These are phyloP conservation scores for Neurospora sublineolata DNA, from an alignment of 495 filamentous ascomycete genomes.

Conservation along the genomic window DNA sequence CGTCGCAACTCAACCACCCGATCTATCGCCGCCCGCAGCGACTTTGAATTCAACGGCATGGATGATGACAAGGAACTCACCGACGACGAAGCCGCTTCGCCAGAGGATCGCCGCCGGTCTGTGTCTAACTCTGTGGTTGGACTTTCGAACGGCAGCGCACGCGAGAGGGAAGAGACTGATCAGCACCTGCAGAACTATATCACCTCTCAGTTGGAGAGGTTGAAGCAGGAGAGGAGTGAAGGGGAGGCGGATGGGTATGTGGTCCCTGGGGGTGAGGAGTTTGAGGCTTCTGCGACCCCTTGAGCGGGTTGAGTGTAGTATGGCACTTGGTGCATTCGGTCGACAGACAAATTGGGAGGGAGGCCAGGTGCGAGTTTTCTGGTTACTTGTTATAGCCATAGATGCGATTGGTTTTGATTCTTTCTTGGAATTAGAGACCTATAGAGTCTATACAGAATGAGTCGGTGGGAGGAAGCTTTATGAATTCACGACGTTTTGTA, in stretches of 20 bases:
- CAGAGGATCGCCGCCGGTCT: conserved; percentile 22
- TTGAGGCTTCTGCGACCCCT: conserved; percentile 34
- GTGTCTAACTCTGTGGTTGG: conserved; percentile 12
- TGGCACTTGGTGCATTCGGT: background rate
- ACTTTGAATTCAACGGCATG: conserved; percentile 47
- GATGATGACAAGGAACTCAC: conserved; percentile 19
- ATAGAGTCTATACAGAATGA: background rate
- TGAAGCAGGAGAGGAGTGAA: conserved; percentile 29
- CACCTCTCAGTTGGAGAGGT: conserved; percentile 52
- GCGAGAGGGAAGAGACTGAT: conserved; percentile 44
- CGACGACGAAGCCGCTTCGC: conserved; percentile 18
- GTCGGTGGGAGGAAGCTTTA: background rate
- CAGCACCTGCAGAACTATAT: conserved; percentile 61
- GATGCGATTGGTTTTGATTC: background rate
- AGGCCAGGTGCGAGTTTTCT: background rate
- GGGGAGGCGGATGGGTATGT: conserved; percentile 17
- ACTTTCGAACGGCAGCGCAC: background rate
- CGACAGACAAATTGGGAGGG: background rate
- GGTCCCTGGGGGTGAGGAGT: conserved; percentile 31
- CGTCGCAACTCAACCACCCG: conserved; percentile 74
- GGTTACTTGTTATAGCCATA: background rate
- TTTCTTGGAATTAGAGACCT: background rate
- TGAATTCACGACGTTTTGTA: background rate
- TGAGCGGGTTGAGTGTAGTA: background rate
- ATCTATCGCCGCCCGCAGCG: conserved; percentile 78